Base-by-base conservation (phyloP, 2,329 filamentous ascomycete species). In the Sporothrix pallida region DNA sequence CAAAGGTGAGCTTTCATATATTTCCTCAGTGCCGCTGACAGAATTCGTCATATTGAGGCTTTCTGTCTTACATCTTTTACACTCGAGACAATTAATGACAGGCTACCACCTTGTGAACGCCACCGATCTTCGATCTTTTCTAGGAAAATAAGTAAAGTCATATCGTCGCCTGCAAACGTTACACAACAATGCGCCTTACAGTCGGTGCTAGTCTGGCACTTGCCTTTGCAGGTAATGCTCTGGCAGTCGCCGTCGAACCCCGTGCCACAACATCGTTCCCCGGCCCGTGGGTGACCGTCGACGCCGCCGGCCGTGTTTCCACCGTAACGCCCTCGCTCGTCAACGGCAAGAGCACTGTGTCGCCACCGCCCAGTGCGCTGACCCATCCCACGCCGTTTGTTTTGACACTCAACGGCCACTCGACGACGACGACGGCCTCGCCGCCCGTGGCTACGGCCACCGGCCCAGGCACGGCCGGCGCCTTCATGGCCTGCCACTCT, bases 241-340 rank as follows among this genome's bases (percentile, higher is more conserved):
- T 60, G 3, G 69, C 63, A 15, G 46, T 52, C 15, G 46, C 65
- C 8, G 26, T 72, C 13, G 20, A 23, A 12, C 62, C 37, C 46
- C 50, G n/a, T 9, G 31, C 72, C 65, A 74, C 75, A 31, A 68
- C 73, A 4, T 70, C 76, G n/a, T 76, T 76, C 0, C 77, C 70
- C 73, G 70, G 73, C 3, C 73, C 74, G 3, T 83, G 82, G 82
- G 78, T 83, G 42, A 79, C 79, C 2, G 75, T 83, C 71, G 79
- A 81, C 74, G 37, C 73, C 15, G 44, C 69, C 13, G 81, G 80
- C 72, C 70, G 60, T 7, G 77, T 77, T 6, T 42, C 77, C 12
- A 83, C 82, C 48, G 75, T 81, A 70, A 78, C 77, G 0, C 80
- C 81, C 2, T 73, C 74, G 13, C 75, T 81, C 69, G 54, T 56